These are phyloP conservation scores for Mariannaea elegans DNA, from an alignment of 2,329 filamentous ascomycete species.

Conservation along the genomic window DNA sequence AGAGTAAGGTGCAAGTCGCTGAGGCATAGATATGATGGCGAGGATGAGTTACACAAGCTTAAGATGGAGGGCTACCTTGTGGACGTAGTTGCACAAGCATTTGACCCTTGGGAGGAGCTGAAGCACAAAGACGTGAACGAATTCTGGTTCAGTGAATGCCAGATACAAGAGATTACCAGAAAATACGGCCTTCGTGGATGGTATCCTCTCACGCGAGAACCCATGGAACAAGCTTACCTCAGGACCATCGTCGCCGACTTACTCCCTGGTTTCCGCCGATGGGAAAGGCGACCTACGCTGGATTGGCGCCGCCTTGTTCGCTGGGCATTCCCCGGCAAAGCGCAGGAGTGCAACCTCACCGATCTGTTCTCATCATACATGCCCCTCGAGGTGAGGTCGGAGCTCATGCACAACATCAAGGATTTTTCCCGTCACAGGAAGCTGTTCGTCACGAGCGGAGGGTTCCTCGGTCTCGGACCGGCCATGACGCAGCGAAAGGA, in stretches of 20 bases:
- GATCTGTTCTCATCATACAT: background rate
- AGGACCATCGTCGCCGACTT: slow-evolving; percentile 7
- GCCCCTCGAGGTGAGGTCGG: slow-evolving; percentile 3
- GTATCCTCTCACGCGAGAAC: slow-evolving; percentile 7
- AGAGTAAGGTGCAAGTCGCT: background rate
- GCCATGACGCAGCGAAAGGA: slow-evolving; percentile 7
- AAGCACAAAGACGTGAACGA: background rate
- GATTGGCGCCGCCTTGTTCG: slow-evolving; percentile 8
- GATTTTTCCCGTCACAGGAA: slow-evolving; percentile 8
- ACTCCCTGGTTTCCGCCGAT: slow-evolving; percentile 2
- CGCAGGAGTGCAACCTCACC: background rate
- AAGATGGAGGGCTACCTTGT: slow-evolving; percentile 7
- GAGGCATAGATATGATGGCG: background rate
- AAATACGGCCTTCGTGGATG: slow-evolving; percentile 3
- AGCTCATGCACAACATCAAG: slow-evolving; percentile 12
- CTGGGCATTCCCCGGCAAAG: background rate
- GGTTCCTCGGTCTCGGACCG: slow-evolving; percentile 10
- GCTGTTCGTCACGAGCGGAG: slow-evolving; percentile 5
- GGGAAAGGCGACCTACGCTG: slow-evolving; percentile 8
- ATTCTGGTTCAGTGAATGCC: slow-evolving; percentile 4
- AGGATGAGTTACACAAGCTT: slow-evolving; percentile 8
- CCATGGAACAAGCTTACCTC: slow-evolving; percentile 4
- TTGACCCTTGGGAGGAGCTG: slow-evolving; percentile 11
- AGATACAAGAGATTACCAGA: background rate
- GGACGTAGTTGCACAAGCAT: slow-evolving; percentile 2